Conservation (phyloP, 805 yeast genomes). For the Osmozyma mogii region DNA sequence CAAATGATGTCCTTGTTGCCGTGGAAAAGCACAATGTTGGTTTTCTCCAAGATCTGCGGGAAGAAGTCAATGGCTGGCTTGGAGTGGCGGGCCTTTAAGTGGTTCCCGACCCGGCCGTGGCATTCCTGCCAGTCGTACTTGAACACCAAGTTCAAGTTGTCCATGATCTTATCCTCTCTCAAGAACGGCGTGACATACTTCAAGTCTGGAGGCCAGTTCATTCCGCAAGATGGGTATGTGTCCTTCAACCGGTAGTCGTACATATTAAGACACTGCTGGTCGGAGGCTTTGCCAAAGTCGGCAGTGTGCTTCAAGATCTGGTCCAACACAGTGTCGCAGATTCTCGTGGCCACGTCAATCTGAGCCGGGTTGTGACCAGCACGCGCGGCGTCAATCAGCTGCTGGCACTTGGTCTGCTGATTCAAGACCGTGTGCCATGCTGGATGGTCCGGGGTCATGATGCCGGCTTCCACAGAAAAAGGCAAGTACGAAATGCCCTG, state of each 20-base stretch:
- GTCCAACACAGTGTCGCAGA: slow-evolving; percentile 43
- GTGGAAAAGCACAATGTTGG: slow-evolving; percentile 66
- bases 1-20: slow-evolving; percentile 90
- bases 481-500: slow-evolving; percentile 81
- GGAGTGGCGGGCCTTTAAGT: slow-evolving; percentile 45
- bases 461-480: slow-evolving; percentile 50
- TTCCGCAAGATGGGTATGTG: slow-evolving; percentile 78
- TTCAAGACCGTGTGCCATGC: slow-evolving; percentile 33
- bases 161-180: slow-evolving; percentile 35
- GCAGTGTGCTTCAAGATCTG: slow-evolving; percentile 26
- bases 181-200: slow-evolving; percentile 44
- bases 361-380: slow-evolving; percentile 16
- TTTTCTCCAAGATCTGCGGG: slow-evolving; percentile 52
- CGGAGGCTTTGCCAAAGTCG: slow-evolving; percentile 16
- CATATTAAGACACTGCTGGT: slow-evolving; percentile 65
- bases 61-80: slow-evolving; percentile 57
- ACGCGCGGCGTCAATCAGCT: slow-evolving; percentile 28
- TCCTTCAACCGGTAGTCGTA: slow-evolving; percentile 72
- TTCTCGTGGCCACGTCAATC: slow-evolving; percentile 7
- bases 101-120: slow-evolving; percentile 45
- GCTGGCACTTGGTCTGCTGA: slow-evolving; percentile 56
- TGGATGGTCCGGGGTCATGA: slow-evolving; percentile 38
- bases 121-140: slow-evolving; percentile 71
- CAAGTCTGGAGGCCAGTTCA: slow-evolving; percentile 81
- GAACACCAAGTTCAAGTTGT: slow-evolving; percentile 42